phyloP scores from a whole-genome alignment of 805 yeast species.

The Candida jianshihensis region DNA sequence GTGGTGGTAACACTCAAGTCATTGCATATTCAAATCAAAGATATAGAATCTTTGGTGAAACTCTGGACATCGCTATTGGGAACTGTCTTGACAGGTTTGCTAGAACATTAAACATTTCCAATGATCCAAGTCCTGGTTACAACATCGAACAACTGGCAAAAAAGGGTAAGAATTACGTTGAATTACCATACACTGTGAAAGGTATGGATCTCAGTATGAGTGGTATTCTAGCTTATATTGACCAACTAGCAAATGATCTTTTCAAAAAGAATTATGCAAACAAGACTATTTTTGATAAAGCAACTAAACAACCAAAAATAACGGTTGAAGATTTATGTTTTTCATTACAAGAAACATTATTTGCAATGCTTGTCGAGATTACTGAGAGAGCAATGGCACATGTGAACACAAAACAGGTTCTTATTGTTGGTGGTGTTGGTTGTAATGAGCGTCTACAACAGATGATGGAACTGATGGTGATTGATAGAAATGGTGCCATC shows the following conservation, averaged over 20 bases:
- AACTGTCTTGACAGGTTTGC: slow-evolving; percentile 96
- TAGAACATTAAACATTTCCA: slow-evolving; percentile 77
- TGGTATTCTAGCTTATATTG: slow-evolving; percentile 85
- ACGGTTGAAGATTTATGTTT: slow-evolving; percentile 87
- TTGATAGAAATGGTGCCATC: slow-evolving; percentile 81
- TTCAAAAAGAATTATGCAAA: slow-evolving; percentile 37
- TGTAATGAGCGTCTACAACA: slow-evolving; percentile 85
- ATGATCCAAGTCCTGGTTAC: slow-evolving; percentile 95
- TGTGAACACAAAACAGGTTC: slow-evolving; percentile 79
- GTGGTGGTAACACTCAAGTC: slow-evolving; percentile 98
- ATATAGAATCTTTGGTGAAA: slow-evolving; percentile 98
- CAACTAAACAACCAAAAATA: slow-evolving; percentile 39
- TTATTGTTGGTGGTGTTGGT: slow-evolving; percentile 98
- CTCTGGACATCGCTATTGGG: slow-evolving; percentile 95
- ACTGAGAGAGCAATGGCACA: slow-evolving; percentile 99
- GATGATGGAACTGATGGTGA: slow-evolving; percentile 95
- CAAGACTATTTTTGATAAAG: slow-evolving; percentile 29
- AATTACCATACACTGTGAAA: slow-evolving; percentile 91
- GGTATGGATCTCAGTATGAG: slow-evolving; percentile 98
- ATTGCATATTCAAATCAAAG: slow-evolving; percentile 93
- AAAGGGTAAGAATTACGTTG: slow-evolving; percentile 49
- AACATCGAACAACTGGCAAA: slow-evolving; percentile 93
- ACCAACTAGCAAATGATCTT: slow-evolving; percentile 68
- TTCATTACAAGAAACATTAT: slow-evolving; percentile 86
- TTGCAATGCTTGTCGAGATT: slow-evolving; percentile 95